These are phyloP conservation scores for Daldinia vernicosa DNA, from an alignment of 495 filamentous ascomycete genomes.

Conservation along the genomic window DNA sequence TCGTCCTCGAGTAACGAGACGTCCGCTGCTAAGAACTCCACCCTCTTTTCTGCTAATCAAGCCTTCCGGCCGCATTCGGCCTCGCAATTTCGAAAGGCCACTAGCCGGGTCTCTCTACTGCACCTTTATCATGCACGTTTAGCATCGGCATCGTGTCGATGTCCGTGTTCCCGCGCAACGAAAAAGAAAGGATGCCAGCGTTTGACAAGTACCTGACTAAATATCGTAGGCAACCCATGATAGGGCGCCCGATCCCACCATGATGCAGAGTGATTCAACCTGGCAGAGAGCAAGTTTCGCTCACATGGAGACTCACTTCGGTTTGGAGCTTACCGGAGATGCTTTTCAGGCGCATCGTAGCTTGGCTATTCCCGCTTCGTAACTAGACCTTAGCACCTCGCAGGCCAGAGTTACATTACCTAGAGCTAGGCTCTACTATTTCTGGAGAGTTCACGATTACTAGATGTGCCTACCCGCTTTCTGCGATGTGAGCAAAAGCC, in stretches of 20 bases:
- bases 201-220: conserved; percentile 39
- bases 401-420: conserved; percentile 27
- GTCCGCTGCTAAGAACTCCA: conserved; percentile 20
- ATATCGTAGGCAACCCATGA: conserved; percentile 34
- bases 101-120: conserved; percentile 28
- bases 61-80: conserved; percentile 30
- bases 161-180: conserved; percentile 33
- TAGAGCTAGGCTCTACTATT: conserved; percentile 20
- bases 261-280: conserved; percentile 28
- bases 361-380: conserved; percentile 25
- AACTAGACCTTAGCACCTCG: conserved; percentile 14
- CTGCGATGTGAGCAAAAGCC: conserved; percentile 31
- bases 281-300: conserved; percentile 19
- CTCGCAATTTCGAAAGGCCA: conserved; percentile 23
- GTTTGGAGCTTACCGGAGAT: conserved; percentile 24
- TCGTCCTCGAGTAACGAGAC: background rate
- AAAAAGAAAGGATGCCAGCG: conserved; percentile 35
- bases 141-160: conserved; percentile 34
- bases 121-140: conserved; percentile 34
- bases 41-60: conserved; percentile 27
- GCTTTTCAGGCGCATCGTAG: conserved; percentile 19
- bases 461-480: conserved; percentile 19
- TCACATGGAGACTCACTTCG: conserved; percentile 23
- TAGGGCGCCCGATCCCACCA: conserved; percentile 28
- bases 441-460: conserved; percentile 23